Percentiles rank a stretch among this genome's conserved stretches.
These are phyloP conservation scores for Claviceps sp. DNA, from an alignment of 2,329 filamentous ascomycete species.

Conservation along the genomic window DNA sequence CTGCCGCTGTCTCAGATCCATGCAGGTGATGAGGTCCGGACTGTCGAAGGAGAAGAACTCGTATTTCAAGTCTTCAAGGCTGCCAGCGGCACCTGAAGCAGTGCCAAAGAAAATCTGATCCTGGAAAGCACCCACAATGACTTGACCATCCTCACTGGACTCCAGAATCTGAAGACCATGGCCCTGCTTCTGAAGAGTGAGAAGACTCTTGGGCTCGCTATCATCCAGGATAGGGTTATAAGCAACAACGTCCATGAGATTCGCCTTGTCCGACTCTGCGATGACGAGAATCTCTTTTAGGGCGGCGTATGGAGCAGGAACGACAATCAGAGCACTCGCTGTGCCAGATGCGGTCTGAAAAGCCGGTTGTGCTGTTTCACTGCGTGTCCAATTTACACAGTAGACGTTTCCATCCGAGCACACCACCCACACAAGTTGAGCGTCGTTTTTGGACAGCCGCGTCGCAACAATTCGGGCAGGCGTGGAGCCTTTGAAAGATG, in stretches of 20 bases:
- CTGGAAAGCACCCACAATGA: constrained; percentile 33
- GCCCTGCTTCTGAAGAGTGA: constrained; percentile 23
- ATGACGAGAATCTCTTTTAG: constrained; percentile 33
- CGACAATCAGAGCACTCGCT: constrained; percentile 31
- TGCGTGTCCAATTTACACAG: constrained; percentile 43
- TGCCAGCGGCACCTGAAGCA: constrained; percentile 11
- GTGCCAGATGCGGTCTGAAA: constrained; percentile 30
- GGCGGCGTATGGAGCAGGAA: constrained; percentile 21
- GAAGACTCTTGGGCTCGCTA: constrained; percentile 21
- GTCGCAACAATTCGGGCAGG: constrained; percentile 27
- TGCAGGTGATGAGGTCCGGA: constrained; percentile 50
- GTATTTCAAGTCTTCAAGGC: constrained; percentile 25
- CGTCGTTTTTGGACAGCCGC: constrained; percentile 22
- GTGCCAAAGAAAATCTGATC: constrained; percentile 24
- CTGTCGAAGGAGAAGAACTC: constrained; percentile 45
- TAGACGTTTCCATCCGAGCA: constrained; percentile 44
- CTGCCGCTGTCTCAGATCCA: constrained; percentile 43
- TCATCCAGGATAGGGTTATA: constrained; percentile 24
- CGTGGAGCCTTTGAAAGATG: constrained; percentile 12
- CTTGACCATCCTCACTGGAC: constrained; percentile 38
- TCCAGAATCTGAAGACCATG: constrained; percentile 29
- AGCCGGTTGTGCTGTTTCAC: constrained; percentile 25
- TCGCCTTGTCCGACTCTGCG: constrained; percentile 27
- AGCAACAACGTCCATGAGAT: constrained; percentile 27
- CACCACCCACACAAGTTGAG: constrained; percentile 45